phyloP scores from a whole-genome alignment of 1,284 basidiomycete genomes.

The Ustanciosporium gigantosporum region DNA sequence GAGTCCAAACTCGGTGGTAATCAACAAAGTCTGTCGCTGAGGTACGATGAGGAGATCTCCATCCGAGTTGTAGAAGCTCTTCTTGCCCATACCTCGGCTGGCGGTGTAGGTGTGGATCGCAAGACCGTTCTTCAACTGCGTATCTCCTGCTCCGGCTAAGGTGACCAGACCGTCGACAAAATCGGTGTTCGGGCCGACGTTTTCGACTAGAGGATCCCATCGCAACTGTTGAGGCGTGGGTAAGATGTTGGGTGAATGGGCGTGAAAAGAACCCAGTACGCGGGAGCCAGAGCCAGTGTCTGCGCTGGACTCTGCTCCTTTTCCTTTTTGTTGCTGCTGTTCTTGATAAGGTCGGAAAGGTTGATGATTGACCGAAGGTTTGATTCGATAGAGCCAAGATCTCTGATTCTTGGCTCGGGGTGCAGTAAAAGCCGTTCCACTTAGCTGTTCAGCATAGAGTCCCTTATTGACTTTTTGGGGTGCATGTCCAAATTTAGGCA shows the following conservation, averaged over 20 bases:
- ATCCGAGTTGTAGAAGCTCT: slow-evolving; percentile 71
- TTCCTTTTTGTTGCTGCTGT: too few species aligned
- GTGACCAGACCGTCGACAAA: slow-evolving; percentile 72
- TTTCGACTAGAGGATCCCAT: slow-evolving; percentile 68
- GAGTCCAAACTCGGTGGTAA: slow-evolving; percentile 74
- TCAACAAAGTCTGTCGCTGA: slow-evolving; percentile 70
- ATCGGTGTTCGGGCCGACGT: slow-evolving; percentile 64
- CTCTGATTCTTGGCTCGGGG: slow-evolving; percentile 66
- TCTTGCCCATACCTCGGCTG: slow-evolving; percentile 70
- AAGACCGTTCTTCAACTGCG: slow-evolving; percentile 64
- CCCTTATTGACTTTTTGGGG: slow-evolving; percentile 71
- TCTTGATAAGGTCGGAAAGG: slow-evolving; percentile 69
- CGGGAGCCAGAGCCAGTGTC: too few species aligned
- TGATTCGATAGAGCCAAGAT: slow-evolving; percentile 64
- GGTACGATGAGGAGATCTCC: slow-evolving; percentile 74
- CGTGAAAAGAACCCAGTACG: slow-evolving; percentile 56
- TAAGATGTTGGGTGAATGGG: slow-evolving; percentile 65
- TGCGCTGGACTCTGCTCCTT: too few species aligned
- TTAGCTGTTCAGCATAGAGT: slow-evolving; percentile 70
- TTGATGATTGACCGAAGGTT: slow-evolving; percentile 73
- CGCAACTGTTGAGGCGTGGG: slow-evolving; percentile 69
- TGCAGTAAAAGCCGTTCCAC: slow-evolving; percentile 69
- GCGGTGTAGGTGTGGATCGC: slow-evolving; percentile 69
- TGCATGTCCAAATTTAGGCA: slow-evolving; percentile 68
- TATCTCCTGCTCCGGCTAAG: slow-evolving; percentile 70